These are phyloP conservation scores for Aspergillus novoparasiticus DNA, from an alignment of 2,329 filamentous ascomycete genomes.

Conservation along the genomic window DNA sequence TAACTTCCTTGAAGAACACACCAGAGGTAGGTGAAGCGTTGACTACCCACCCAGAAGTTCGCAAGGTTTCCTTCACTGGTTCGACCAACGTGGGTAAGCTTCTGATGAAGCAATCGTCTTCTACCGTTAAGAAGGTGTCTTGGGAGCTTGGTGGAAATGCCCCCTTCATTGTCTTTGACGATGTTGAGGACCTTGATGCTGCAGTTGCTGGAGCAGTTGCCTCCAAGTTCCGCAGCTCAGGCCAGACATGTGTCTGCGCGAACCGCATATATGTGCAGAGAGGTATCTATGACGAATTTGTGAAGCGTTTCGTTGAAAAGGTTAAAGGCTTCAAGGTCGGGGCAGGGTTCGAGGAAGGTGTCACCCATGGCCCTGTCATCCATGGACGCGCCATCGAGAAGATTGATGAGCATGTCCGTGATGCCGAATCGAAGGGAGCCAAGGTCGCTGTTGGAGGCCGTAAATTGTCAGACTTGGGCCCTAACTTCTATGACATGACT, in stretches of 20 bases:
- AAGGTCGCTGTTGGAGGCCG: slow-evolving; percentile 75
- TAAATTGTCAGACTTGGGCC: slow-evolving; percentile 71
- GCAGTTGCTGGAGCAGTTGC: slow-evolving; percentile 82
- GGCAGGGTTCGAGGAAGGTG: slow-evolving; percentile 47
- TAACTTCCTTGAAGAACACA: slow-evolving; percentile 80
- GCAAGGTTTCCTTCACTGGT: slow-evolving; percentile 94
- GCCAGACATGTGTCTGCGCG: slow-evolving; percentile 92
- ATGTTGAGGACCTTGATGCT: slow-evolving; percentile 77
- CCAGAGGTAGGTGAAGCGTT: slow-evolving; percentile 74
- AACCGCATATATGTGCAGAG: slow-evolving; percentile 58
- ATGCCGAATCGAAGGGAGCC: slow-evolving; percentile 76
- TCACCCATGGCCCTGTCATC: slow-evolving; percentile 58
- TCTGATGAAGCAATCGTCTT: slow-evolving; percentile 86
- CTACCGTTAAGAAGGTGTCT: slow-evolving; percentile 81
- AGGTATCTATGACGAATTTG: slow-evolving; percentile 57
- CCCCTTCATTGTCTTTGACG: slow-evolving; percentile 95
- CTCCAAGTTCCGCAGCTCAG: slow-evolving; percentile 91
- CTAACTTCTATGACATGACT: slow-evolving; percentile 88
- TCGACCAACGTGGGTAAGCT: slow-evolving; percentile 67
- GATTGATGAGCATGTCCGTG: slow-evolving; percentile 76
- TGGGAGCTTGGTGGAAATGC: slow-evolving; percentile 95
- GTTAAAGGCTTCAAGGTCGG: slow-evolving; percentile 54
- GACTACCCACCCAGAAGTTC: slow-evolving; percentile 74
- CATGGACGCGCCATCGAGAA: slow-evolving; percentile 80
- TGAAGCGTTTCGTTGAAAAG: slow-evolving; percentile 56